These are phyloP conservation scores for Xylaria venustula DNA, from an alignment of 495 filamentous ascomycete species.

Conservation along the genomic window DNA sequence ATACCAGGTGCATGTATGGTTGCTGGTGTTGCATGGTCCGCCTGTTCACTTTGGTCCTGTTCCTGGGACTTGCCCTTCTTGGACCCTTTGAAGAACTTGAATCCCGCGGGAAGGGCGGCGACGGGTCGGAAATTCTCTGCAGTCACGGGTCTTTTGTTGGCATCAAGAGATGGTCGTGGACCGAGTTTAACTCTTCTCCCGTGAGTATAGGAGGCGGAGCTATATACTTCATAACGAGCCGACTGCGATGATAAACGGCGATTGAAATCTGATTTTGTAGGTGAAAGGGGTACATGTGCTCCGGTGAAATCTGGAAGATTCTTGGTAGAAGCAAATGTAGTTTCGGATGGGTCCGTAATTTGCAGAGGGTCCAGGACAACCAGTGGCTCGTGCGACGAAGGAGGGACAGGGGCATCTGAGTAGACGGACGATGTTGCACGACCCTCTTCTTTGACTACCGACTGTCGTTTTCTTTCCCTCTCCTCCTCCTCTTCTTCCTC, in stretches of 20 bases:
- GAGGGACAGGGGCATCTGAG: slow-evolving; percentile 13
- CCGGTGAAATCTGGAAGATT: slow-evolving; percentile 43
- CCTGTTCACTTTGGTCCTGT: slow-evolving; percentile 23
- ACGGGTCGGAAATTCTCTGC: slow-evolving; percentile 65
- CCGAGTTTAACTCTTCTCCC: slow-evolving; percentile 80
- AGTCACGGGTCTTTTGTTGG: slow-evolving; percentile 62
- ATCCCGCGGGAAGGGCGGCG: slow-evolving; percentile 61
- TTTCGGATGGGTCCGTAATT: slow-evolving; percentile 33
- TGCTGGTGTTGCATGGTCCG: slow-evolving; percentile 13
- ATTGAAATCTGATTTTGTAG: slow-evolving; percentile 35
- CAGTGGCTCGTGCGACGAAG: slow-evolving; percentile 18
- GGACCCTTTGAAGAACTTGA: slow-evolving; percentile 47
- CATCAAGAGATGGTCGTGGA: slow-evolving; percentile 75
- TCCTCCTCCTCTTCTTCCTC: slow-evolving; percentile 73
- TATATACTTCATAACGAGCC: slow-evolving; percentile 63
- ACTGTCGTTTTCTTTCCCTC: slow-evolving; percentile 48
- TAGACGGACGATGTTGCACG: slow-evolving; percentile 27
- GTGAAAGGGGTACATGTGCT: slow-evolving; percentile 34
- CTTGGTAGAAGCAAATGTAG: slow-evolving; percentile 37
- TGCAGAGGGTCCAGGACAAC: slow-evolving; percentile 23
- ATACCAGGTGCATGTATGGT: slow-evolving; percentile 23
- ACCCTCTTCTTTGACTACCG: slow-evolving; percentile 42
- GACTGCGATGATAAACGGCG: slow-evolving; percentile 63
- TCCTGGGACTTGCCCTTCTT: slow-evolving; percentile 41
- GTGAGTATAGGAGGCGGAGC: slow-evolving; percentile 50